Evolutionary conservation across 1,284 basidiomycete genomes (phyloP).

Genomic region (Porogramme epimiltina): DNA sequence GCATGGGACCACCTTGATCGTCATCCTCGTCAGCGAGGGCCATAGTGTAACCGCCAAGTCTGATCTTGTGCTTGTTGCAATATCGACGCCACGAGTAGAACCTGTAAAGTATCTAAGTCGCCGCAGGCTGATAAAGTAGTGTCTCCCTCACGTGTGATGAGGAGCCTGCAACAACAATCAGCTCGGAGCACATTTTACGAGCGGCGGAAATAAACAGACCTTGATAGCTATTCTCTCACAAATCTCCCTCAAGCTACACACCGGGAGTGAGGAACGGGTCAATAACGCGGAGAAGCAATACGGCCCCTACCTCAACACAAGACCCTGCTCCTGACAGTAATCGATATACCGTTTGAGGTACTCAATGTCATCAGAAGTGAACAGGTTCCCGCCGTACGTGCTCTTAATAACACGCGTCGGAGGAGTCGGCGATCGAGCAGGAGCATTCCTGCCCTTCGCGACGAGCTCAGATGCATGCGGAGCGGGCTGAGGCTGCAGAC

Average conservation of each 20-base stretch:
- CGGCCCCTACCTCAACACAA: slow-evolving; percentile 63
- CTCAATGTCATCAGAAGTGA: slow-evolving; percentile 75
- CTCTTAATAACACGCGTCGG: slow-evolving; percentile 81
- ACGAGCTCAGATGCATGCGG: slow-evolving; percentile 66
- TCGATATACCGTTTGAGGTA: slow-evolving; percentile 85
- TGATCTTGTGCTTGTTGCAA: slow-evolving; percentile 86
- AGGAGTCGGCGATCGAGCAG: slow-evolving; percentile 78
- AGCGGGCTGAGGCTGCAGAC: slow-evolving; percentile 49
- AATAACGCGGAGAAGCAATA: background rate
- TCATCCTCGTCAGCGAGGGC: slow-evolving; percentile 43
- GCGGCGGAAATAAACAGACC: slow-evolving; percentile 36
- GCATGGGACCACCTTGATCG: background rate
- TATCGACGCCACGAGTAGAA: slow-evolving; percentile 87
- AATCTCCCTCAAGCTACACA: slow-evolving; percentile 71
- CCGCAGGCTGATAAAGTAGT: too few relatives aligned
- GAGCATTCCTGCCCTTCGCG: slow-evolving; percentile 58
- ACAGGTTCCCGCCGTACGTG: slow-evolving; percentile 82
- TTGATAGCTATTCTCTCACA: slow-evolving; percentile 82
- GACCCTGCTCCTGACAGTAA: slow-evolving; percentile 80
- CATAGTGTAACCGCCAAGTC: slow-evolving; percentile 80
- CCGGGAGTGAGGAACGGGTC: background rate
- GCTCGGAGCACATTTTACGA: background rate
- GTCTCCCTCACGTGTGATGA: slow-evolving; percentile 83
- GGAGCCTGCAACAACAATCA: slow-evolving; percentile 54
- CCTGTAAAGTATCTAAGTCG: too few relatives aligned